Evolutionary conservation across 2,329 filamentous ascomycete species (phyloP).

Genomic region (Pseudogymnoascus destructans): DNA sequence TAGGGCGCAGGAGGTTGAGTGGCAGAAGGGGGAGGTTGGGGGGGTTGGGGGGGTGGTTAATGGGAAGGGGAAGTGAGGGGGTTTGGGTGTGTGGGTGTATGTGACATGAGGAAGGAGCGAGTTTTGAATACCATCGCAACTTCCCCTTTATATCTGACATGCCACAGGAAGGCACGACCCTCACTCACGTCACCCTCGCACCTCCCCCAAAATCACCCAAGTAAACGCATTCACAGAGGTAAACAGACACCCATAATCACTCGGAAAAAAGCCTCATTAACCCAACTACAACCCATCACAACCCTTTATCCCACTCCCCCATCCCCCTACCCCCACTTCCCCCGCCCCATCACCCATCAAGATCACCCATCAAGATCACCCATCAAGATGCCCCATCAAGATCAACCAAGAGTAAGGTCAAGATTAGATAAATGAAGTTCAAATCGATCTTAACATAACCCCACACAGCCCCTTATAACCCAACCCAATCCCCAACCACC

Average conservation of each 20-base stretch:
- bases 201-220: neutral
- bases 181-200: neutral
- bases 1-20: neutral
- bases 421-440: neutral
- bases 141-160: neutral
- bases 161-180: neutral
- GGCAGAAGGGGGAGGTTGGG: neutral
- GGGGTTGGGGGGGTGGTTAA: neutral
- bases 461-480: neutral
- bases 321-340: neutral
- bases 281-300: neutral
- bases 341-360: too few relatives aligned
- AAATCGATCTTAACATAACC: neutral
- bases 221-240: neutral
- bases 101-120: neutral
- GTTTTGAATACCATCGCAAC: neutral
- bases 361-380: neutral
- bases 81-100: neutral
- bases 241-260: neutral
- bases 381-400: neutral
- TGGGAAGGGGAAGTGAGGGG: neutral
- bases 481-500: neutral
- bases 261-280: neutral
- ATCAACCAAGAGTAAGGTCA: neutral
- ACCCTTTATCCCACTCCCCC: neutral